Evolutionary conservation across 345 rosid species (phyloP).

Genomic region (Anastatica hierochuntica): DNA sequence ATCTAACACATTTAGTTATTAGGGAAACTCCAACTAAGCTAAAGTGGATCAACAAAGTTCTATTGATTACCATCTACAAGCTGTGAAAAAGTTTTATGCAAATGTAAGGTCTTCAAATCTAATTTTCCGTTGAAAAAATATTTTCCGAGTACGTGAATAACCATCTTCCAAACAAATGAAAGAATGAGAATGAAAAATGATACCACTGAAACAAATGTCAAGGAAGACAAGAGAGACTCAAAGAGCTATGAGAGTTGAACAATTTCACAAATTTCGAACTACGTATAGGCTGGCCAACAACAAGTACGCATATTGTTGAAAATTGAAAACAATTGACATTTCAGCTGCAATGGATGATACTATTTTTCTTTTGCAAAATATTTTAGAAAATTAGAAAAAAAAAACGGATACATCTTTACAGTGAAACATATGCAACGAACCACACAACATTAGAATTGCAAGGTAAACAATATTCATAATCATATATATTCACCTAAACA

Average conservation of each 20-base stretch:
- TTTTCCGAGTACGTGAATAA: no score
- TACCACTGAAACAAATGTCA: no score
- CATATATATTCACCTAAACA: no score
- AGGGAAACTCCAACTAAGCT: not conserved
- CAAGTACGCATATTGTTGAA: no score
- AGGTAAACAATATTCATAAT: not conserved
- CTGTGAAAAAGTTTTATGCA: no score
- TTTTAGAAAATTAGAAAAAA: not conserved
- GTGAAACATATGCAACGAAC: not conserved
- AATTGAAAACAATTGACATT: not conserved
- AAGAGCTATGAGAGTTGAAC: not conserved
- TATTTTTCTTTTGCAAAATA: not conserved
- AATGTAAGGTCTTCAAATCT: no score
- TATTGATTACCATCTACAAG: not conserved
- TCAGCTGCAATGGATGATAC: not conserved
- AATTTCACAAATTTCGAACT: not conserved
- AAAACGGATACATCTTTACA: not conserved
- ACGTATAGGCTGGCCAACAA: not conserved
- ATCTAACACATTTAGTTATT: no score
- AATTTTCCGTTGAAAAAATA: no score
- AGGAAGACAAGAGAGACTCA: not conserved
- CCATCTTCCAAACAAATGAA: no score
- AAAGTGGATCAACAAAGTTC: not conserved
- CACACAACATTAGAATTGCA: not conserved
- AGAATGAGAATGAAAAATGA: no score